Percentiles rank a stretch among this genome's conserved stretches.
phyloP scores from a whole-genome alignment of 306 rosid species.

The Arachis hypogaea region DNA sequence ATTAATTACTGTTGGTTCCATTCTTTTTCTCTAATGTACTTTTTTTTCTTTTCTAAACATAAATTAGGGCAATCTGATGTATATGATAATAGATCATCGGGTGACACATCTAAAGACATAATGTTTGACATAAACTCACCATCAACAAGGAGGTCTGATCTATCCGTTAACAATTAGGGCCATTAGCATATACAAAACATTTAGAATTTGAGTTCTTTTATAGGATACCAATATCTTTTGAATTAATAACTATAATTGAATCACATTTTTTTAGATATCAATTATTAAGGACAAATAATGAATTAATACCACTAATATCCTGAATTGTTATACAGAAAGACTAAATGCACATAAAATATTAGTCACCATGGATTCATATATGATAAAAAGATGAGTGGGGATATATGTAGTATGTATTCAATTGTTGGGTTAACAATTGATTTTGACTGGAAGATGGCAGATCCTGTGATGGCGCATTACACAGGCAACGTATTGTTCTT shows the following conservation, averaged over 20 bases:
- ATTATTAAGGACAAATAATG: no score
- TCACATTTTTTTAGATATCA: no score
- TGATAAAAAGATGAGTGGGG: no score
- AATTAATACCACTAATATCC: no score
- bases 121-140: conserved; percentile 71
- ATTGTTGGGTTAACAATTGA: conserved; percentile 40
- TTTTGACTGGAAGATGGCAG: conserved; percentile 63
- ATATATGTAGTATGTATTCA: no score
- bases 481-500: conserved; percentile 80
- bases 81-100: conserved; percentile 86
- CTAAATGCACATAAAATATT: no score
- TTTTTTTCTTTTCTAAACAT: not conserved
- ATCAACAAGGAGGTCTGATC: conserved; percentile 57
- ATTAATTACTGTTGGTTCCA: not conserved
- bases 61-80: conserved; percentile 75
- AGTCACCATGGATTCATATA: no score
- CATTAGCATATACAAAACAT: no score
- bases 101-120: conserved; percentile 82
- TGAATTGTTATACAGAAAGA: no score
- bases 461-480: conserved; percentile 74
- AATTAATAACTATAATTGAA: no score
- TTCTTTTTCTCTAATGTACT: conserved; percentile 3
- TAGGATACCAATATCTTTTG: no score
- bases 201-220: no score
- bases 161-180: conserved; percentile 37